Evolutionary conservation across 805 yeast genomes (phyloP), one percentile per base, ranked within the genome.

Genomic region (Spathaspora girioi): DNA sequence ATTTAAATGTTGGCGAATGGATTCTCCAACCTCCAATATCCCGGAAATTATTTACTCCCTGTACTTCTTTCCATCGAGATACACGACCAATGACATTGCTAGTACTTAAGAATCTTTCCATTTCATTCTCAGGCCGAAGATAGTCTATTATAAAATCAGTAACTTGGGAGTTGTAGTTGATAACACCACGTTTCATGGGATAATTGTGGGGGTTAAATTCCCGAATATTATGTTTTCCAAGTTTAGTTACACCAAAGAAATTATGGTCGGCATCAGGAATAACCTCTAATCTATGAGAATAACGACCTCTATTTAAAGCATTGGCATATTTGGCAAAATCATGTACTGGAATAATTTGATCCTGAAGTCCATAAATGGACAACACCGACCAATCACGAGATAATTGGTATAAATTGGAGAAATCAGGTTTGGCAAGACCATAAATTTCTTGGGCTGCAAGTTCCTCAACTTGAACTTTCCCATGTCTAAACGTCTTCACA

Each of bases 261-360:
- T 87, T 89, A 66, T 92, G 98, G 63, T 89, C 92, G 0, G 96
- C 97, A 44, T 73, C 74, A 1, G 80, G 79, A 10, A 92, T 70
- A 7, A 89, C 64, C 38, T 73, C 71, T 49, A 90, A 69, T 3
- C 75, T 71, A 57, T 87, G 78, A 2, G 75, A 59, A 29, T 57
- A 57, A 0, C 54, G 85, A 18, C 91, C 80, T 5, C 78, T 68
- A 26, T 75, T 77, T 46, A 91, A 78, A 9, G 70, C 56, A 57
- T 86, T 82, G 7, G 87, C 81, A 68, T 73, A 89, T 38, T 58
- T 58, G 0, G 84, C 76, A 7, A 84, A 75, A 58, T 89, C 97
- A 14, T 73, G 71, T 0, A 79, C 56, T 1, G 93, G 90, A 7
- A 91, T 82, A 10, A 87, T 75, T 10, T 67, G 65, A 61, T 93